A percentile compares a stretch with the other conserved stretches of the same genome.
Conservation (phyloP, 1,284 basidiomycete genomes). For the Ganoderma lingzhi region DNA sequence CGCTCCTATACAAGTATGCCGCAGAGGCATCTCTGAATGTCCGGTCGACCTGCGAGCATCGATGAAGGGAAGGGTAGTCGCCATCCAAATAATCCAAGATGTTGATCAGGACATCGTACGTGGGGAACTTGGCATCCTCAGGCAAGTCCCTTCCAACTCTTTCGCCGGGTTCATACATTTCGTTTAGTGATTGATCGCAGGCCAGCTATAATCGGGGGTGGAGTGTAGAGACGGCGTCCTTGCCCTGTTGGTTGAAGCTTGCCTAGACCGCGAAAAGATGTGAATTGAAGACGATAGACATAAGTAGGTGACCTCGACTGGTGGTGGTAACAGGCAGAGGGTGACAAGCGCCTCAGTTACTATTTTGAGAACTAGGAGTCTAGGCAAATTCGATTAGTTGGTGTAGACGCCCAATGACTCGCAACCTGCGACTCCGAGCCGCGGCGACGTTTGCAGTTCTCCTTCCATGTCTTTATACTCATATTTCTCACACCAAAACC, state of each 20-base stretch:
- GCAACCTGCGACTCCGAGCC: too few relatives aligned
- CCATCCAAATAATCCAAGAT: conserved; percentile 44
- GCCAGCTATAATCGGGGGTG: neutral
- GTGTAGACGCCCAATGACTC: too few relatives aligned
- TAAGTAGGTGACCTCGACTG: neutral
- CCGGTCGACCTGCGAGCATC: conserved; percentile 53
- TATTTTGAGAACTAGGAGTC: neutral
- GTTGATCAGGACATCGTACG: conserved; percentile 50
- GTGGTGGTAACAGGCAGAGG: neutral
- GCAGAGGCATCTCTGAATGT: conserved; percentile 52
- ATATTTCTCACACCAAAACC: too few relatives aligned
- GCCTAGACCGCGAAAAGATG: too few relatives aligned
- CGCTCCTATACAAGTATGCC: conserved; percentile 51
- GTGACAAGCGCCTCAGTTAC: neutral
- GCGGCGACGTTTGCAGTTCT: too few relatives aligned
- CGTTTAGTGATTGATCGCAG: neutral
- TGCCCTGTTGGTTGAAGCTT: too few relatives aligned
- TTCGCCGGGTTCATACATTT: neutral
- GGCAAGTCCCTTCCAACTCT: neutral
- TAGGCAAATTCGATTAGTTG: neutral
- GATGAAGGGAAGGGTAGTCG: conserved; percentile 46
- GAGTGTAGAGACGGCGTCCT: neutral
- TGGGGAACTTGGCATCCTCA: neutral
- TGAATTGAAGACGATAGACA: neutral
- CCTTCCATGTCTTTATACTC: too few relatives aligned